phyloP scores from a whole-genome alignment of 768 basidiomycete genomes.

The Leccinum incarnatum region DNA sequence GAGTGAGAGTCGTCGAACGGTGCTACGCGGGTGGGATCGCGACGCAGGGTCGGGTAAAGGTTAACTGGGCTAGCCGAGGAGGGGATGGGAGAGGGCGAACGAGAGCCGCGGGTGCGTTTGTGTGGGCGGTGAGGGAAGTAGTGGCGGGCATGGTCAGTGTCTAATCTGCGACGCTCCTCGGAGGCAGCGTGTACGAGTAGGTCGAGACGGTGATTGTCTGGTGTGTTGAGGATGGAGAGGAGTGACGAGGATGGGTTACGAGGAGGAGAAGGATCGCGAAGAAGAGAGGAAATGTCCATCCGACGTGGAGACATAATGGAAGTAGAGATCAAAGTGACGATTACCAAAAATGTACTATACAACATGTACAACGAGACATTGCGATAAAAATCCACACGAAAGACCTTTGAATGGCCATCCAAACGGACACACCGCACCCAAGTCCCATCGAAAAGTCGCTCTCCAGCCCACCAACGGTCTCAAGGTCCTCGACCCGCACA shows the following conservation, averaged over 20 bases:
- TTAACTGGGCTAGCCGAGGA: slow-evolving; percentile 21
- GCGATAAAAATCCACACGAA: slow-evolving; percentile 65
- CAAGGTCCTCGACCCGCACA: slow-evolving; percentile 78
- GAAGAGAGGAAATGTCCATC: slow-evolving; percentile 73
- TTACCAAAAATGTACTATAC: neutral
- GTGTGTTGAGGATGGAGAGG: slow-evolving; percentile 21
- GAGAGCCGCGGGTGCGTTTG: slow-evolving; percentile 24
- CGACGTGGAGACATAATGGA: slow-evolving; percentile 57
- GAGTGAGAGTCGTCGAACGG: slow-evolving; percentile 8
- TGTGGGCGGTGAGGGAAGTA: neutral
- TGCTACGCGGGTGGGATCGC: slow-evolving; percentile 11
- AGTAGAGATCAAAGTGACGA: neutral
- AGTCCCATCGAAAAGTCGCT: slow-evolving; percentile 68
- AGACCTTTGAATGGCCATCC: slow-evolving; percentile 58
- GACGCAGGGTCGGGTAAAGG: slow-evolving; percentile 25
- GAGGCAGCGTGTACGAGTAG: slow-evolving; percentile 71
- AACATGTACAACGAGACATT: slow-evolving; percentile 90
- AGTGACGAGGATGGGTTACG: slow-evolving; percentile 22
- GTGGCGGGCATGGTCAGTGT: slow-evolving; percentile 25
- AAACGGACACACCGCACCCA: slow-evolving; percentile 75
- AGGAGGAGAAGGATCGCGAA: slow-evolving; percentile 40
- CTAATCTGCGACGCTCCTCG: slow-evolving; percentile 52
- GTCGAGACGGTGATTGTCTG: slow-evolving; percentile 43
- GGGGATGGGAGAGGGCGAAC: slow-evolving; percentile 12
- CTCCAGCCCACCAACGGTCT: slow-evolving; percentile 89